phyloP scores from a whole-genome alignment of 1,139 yeast species.

The Pneumocystis murina region DNA sequence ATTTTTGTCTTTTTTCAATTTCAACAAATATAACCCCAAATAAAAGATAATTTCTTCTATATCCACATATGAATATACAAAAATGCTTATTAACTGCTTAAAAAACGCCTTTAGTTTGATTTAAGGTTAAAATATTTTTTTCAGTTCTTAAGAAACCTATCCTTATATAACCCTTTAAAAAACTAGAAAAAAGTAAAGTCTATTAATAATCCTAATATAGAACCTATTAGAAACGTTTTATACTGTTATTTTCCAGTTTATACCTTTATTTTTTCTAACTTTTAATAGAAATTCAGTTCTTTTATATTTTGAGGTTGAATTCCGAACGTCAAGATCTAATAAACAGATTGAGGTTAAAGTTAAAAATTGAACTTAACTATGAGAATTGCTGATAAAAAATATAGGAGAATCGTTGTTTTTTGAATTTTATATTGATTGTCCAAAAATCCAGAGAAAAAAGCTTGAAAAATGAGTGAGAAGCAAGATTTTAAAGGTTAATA shows the following conservation, averaged over 20 bases:
- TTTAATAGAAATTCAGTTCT: too few species aligned
- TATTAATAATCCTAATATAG: too few species aligned
- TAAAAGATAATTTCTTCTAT: neutral
- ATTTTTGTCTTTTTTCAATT: neutral
- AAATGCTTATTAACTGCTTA: neutral
- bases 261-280: too few species aligned
- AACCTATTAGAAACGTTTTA: too few species aligned
- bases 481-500: neutral
- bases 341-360: too few species aligned
- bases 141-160: neutral
- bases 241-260: too few species aligned
- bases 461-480: conserved; percentile 1
- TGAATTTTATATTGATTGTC: neutral
- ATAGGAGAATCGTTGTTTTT: neutral
- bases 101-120: neutral
- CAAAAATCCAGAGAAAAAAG: conserved; percentile 9
- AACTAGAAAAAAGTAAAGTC: too few species aligned
- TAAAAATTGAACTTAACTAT: too few species aligned
- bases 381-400: too few species aligned
- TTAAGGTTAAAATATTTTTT: neutral
- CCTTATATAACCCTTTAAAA: neutral
- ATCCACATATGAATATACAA: neutral
- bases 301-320: too few species aligned
- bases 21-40: neutral
- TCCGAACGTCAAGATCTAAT: too few species aligned